Conservation (phyloP, 768 basidiomycete species). For the Mycena polygramma region DNA sequence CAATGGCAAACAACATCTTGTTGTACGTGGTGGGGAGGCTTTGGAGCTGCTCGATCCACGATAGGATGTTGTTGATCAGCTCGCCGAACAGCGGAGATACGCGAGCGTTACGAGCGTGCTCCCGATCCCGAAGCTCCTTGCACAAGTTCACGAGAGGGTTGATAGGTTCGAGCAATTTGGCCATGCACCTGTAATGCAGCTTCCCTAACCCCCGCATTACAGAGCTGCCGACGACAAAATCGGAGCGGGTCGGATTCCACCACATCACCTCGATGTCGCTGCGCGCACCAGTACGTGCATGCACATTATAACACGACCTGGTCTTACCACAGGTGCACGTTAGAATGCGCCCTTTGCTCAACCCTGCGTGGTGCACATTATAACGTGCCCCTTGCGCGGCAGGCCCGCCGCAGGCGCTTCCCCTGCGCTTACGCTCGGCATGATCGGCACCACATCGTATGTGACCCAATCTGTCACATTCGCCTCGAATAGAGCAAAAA, state of each 20-base stretch:
- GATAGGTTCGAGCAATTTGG: background rate
- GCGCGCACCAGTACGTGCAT: too few relatives aligned
- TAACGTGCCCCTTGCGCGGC: background rate
- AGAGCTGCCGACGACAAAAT: slow-evolving; percentile 12
- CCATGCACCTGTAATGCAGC: background rate
- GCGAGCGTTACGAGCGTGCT: too few relatives aligned
- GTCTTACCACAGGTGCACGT: background rate
- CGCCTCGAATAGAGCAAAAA: too few relatives aligned
- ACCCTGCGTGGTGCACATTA: background rate
- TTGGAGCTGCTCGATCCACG: slow-evolving; percentile 11
- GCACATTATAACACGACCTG: background rate
- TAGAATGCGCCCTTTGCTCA: background rate
- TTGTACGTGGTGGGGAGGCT: background rate
- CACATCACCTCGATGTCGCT: slow-evolving; percentile 6
- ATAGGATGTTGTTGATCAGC: background rate
- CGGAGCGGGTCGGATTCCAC: slow-evolving; percentile 10
- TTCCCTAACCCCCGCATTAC: slow-evolving; percentile 5
- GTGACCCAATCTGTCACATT: too few relatives aligned
- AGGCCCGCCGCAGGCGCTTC: too few relatives aligned
- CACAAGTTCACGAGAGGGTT: background rate
- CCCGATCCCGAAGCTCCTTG: background rate
- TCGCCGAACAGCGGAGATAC: background rate
- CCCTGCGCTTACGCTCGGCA: too few relatives aligned
- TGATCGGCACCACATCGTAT: too few relatives aligned
- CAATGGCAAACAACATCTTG: slow-evolving; percentile 2